These are phyloP conservation scores for Xerocomellus dryophilus DNA, from an alignment of 768 basidiomycete species.

Conservation along the genomic window DNA sequence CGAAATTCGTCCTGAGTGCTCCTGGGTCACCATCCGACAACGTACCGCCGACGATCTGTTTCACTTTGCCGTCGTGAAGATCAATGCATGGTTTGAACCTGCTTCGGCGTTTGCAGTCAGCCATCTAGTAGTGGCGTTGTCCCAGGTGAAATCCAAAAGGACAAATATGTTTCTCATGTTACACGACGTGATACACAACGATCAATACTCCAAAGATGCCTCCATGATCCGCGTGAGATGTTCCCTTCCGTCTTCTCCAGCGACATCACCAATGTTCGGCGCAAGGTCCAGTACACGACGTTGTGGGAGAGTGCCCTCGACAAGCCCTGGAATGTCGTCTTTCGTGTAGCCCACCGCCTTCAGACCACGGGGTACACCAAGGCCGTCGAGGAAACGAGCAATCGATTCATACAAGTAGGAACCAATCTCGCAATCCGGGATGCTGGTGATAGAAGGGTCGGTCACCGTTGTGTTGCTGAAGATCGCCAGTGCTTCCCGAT, in stretches of 20 bases:
- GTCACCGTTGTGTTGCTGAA: constrained; percentile 66
- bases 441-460: constrained; percentile 66
- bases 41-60: constrained; percentile 97
- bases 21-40: constrained; percentile 65
- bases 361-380: constrained; percentile 84
- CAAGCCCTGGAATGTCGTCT: constrained; percentile 67
- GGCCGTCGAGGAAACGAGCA: constrained; percentile 79
- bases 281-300: constrained; percentile 89
- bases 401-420: constrained; percentile 80
- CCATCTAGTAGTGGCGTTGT: constrained; percentile 16
- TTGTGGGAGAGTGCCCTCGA: constrained; percentile 91
- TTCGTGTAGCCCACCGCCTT: constrained; percentile 75
- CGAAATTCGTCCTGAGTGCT: constrained; percentile 81
- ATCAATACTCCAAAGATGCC: constrained; percentile 70
- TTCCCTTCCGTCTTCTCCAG: constrained; percentile 78
- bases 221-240: constrained; percentile 82
- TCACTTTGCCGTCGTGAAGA: constrained; percentile 91
- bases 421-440: constrained; percentile 79
- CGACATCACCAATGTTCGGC: constrained; percentile 81
- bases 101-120: constrained; percentile 32
- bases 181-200: constrained; percentile 6
- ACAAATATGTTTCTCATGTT: not conserved
- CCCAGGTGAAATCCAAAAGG: not conserved
- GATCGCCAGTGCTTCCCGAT: constrained; percentile 83
- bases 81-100: constrained; percentile 94